Evolutionary conservation across 805 yeast species (phyloP).

Genomic region (Spathaspora boniae): DNA sequence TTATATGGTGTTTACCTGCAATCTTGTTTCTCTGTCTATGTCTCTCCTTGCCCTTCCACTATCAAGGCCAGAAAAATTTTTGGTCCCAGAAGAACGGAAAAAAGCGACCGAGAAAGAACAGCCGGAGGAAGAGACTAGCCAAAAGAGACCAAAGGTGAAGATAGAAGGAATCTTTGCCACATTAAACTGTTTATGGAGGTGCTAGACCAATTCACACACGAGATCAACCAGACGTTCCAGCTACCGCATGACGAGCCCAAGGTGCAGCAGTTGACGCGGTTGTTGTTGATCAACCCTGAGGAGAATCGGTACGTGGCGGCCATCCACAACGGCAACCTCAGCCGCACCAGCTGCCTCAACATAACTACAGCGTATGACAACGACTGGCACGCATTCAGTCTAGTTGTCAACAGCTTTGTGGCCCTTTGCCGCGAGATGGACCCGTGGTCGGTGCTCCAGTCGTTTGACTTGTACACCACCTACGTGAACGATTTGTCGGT

Average conservation of each 20-base stretch:
- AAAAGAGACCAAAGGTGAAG: not conserved
- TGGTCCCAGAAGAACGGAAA: not conserved
- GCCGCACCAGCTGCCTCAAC: slow-evolving; percentile 9
- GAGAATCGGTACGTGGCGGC: slow-evolving; percentile 23
- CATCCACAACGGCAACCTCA: slow-evolving; percentile 16
- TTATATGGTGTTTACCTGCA: not conserved
- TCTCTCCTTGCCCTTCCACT: not conserved
- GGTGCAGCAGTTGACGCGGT: slow-evolving; percentile 15
- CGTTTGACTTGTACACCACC: slow-evolving; percentile 52
- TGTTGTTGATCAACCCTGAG: slow-evolving; percentile 24
- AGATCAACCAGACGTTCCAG: slow-evolving; percentile 4
- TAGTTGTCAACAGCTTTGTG: slow-evolving; percentile 44
- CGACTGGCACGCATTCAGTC: slow-evolving; percentile 48
- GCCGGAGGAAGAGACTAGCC: not conserved
- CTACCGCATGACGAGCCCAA: slow-evolving; percentile 12
- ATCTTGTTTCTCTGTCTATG: not conserved
- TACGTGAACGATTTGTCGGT: slow-evolving; percentile 46
- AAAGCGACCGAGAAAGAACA: not conserved
- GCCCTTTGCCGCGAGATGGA: slow-evolving; percentile 47
- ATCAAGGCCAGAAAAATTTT: too few relatives aligned
- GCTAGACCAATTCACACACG: slow-evolving; percentile 4
- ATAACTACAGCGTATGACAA: slow-evolving; percentile 21
- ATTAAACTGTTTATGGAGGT: slow-evolving; percentile 3
- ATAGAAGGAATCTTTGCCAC: not conserved
- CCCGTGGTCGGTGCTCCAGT: slow-evolving; percentile 49